Evolutionary conservation across 208 protist genomes (phyloP).

Genomic region (Leishmania gerbilli): DNA sequence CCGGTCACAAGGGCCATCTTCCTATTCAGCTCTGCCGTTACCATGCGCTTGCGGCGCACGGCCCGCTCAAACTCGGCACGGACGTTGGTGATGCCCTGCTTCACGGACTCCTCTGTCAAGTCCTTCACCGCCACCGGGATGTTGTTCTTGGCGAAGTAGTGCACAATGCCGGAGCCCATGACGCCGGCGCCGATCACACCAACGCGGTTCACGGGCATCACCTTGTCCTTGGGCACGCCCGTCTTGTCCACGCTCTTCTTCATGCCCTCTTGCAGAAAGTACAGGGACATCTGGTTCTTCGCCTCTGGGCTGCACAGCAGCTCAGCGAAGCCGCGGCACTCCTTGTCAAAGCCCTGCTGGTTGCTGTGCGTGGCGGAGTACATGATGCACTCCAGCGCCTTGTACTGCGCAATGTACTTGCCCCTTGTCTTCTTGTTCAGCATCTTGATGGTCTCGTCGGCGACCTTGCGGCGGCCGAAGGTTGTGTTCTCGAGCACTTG

Average conservation of each 20-base stretch:
- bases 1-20: conserved; percentile 68
- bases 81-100: conserved; percentile 71
- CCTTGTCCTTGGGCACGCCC: conserved; percentile 63
- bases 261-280: conserved; percentile 87
- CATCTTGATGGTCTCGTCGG: conserved; percentile 53
- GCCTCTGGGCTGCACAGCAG: conserved; percentile 83
- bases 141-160: conserved; percentile 80
- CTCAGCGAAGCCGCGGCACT: conserved; percentile 80
- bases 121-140: conserved; percentile 77
- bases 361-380: conserved; percentile 68
- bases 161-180: conserved; percentile 88
- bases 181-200: conserved; percentile 85
- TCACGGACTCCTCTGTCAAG: conserved; percentile 65
- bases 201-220: conserved; percentile 45
- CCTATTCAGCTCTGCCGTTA: conserved; percentile 34
- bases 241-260: conserved; percentile 91
- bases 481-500: conserved; percentile 56
- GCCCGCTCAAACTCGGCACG: conserved; percentile 60
- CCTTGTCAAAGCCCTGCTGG: conserved; percentile 54
- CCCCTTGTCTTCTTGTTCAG: conserved; percentile 91
- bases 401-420: conserved; percentile 94
- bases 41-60: conserved; percentile 70
- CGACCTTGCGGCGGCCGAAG: conserved; percentile 66
- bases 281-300: conserved; percentile 90
- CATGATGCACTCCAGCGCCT: conserved; percentile 89